Base-by-base conservation (phyloP, 306 rosid species). In the Inga laurina region DNA sequence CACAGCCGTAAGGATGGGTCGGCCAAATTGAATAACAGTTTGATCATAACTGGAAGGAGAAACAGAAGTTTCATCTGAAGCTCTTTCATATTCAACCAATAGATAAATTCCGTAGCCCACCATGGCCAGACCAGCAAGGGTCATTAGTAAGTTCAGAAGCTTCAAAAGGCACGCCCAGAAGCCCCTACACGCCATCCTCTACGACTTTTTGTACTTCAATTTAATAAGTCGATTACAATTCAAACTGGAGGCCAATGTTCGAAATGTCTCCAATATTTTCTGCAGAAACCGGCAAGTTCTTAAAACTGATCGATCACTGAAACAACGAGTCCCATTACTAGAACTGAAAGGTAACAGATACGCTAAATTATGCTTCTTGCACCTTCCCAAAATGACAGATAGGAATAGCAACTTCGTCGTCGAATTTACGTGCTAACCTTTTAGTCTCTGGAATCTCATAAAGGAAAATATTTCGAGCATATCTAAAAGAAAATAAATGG, bases 91-190 rank as follows among this genome's bases (percentile, higher is more conserved):
- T 75, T 87, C 90, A 74, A 97, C 95, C 79, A 97, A 87, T 83
- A 97, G 85, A 90, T 97, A 97, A 82, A 97, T 91, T 84, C 99
- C 99, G 64, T 97, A 97, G 16, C 95, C 97, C 89, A 94, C 95
- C 86, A 92, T 94, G 81, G 98, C 95, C 77, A 97, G 87, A 86
- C 99, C 99, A 83, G 88, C 82, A 80, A 97, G 84, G 79, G 95
- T 92, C 90, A 97, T 13, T 37, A 97, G 46, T 84, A 91, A 89
- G 92, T 97, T 97, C 86, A 97, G 86, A 76, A 97, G 88, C 95
- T 97, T 97, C 91, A 97, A 88, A 62, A 97, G 84, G 82, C 92
- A 97, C 82, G 84, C 97, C 88, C 92, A 94, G 89, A 82, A 97
- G 72, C 99, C 97, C 88, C 88, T 90, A 87, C 99, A 97, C 10